Evolutionary conservation across 768 basidiomycete genomes (phyloP), one percentile per base, ranked within the genome.

Genomic region (Cytidiella melzeri): DNA sequence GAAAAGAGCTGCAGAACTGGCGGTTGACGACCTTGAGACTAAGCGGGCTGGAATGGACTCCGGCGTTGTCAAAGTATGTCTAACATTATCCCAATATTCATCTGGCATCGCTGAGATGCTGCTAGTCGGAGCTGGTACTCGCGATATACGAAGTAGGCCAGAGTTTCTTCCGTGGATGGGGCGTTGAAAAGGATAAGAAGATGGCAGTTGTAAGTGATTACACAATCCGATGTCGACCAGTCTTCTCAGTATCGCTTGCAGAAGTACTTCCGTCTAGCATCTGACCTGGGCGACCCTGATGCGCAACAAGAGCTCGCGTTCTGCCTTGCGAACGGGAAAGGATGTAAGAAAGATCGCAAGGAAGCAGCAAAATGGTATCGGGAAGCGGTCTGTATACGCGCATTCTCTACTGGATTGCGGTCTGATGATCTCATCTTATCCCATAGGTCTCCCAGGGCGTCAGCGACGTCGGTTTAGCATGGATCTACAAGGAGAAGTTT

Each of bases 91-190:
- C n/a, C 21, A 21, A 12, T 27, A 3, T 38, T 10, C 24, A 21
- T 15, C 5, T 20, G n/a, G 10, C 4, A 7, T 11, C n/a, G n/a
- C 36, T 38, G 1, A 20, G 15, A 18, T 21, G 5, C 12, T 40
- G 12, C 45, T 21, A 91, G 81, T 79, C 74, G 20, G 92, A 94
- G 64, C 76, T 95, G 12, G 83, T 92, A 18, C 73, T 94, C 19
- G 90, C 92, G 0, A 87, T 94, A 41, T 90, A 92, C 61, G 92
- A 94, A 67, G 89, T 94, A 3, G 92, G 89, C 1, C 88, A 91
- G 64, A 92, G 89, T 62, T 95, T 92, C 67, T 88, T 87, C 62
- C 88, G 91, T 45, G 92, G 92, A 1, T 94, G 92, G 91, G 92
- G 92, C 6, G 83, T 91, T 11, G 61, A 68, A 24, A 89, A 90